A percentile compares a stretch with the other conserved stretches of the same genome.
Evolutionary conservation across 2,329 filamentous ascomycete species (phyloP).

Genomic region (Microcyclosporella mali): DNA sequence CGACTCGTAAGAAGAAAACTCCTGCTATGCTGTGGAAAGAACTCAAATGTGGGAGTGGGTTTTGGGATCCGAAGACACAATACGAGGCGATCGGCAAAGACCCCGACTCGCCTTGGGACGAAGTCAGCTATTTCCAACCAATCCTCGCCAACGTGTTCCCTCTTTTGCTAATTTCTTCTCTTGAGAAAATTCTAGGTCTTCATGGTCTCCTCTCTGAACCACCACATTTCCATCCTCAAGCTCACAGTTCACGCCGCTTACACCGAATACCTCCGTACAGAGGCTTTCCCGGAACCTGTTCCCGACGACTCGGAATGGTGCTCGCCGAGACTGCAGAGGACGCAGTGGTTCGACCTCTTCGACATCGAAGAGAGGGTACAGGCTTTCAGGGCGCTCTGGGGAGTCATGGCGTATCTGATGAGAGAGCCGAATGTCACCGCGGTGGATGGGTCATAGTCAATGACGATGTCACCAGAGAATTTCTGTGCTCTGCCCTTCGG

Average conservation of each 20-base stretch:
- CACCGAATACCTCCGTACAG: slow-evolving; percentile 48
- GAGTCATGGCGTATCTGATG: slow-evolving; percentile 49
- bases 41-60: slow-evolving; percentile 42
- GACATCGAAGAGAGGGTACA: slow-evolving; percentile 49
- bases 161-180: slow-evolving; percentile 56
- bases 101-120: slow-evolving; percentile 29
- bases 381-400: slow-evolving; percentile 53
- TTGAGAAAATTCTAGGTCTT: slow-evolving; percentile 57
- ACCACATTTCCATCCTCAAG: slow-evolving; percentile 55
- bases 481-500: no score
- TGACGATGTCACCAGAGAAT: no score
- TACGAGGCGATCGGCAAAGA: slow-evolving; percentile 54
- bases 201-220: slow-evolving; percentile 57
- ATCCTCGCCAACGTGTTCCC: slow-evolving; percentile 24
- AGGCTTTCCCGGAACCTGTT: slow-evolving; percentile 29
- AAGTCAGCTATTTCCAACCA: slow-evolving; percentile 40
- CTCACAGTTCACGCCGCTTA: slow-evolving; percentile 53
- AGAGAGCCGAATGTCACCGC: slow-evolving; percentile 1
- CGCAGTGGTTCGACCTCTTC: slow-evolving; percentile 56
- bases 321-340: slow-evolving; percentile 48
- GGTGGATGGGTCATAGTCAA: no score
- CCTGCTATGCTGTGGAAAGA: slow-evolving; percentile 49
- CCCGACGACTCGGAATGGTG: slow-evolving; percentile 42
- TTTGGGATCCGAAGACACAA: slow-evolving; percentile 52
- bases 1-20: slow-evolving; percentile 33